Percentiles rank a stretch among this genome's conserved stretches.
These are phyloP conservation scores for Datisca glomerata DNA, from an alignment of 306 rosid genomes.

Conservation along the genomic window DNA sequence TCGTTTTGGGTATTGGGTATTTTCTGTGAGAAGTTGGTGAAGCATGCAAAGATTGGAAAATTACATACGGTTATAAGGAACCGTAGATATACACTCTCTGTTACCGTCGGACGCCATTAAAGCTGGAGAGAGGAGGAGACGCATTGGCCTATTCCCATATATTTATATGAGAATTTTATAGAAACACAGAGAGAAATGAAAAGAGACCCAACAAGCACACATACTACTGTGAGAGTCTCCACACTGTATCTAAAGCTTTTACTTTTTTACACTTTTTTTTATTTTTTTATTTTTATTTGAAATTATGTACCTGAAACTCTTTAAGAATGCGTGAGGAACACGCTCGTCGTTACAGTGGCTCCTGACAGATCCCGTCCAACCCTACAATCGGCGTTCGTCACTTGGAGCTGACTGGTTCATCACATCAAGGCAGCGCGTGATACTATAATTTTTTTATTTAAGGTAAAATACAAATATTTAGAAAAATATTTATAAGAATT, in stretches of 20 bases:
- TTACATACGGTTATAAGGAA: constrained; percentile 23
- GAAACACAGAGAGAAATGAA: not conserved
- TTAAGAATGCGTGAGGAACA: too few species aligned
- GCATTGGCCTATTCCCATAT: constrained; percentile 11
- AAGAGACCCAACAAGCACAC: not conserved
- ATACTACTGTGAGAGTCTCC: not conserved
- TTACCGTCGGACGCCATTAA: constrained; percentile 33
- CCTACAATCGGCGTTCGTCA: too few species aligned
- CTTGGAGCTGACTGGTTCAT: too few species aligned
- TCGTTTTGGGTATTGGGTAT: constrained; percentile 10
- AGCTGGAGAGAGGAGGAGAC: constrained; percentile 32
- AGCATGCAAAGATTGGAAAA: constrained; percentile 48
- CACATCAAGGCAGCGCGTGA: too few species aligned
- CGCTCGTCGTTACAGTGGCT: too few species aligned
- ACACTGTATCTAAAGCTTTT: not conserved
- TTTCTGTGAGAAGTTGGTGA: constrained; percentile 27
- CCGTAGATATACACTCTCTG: constrained; percentile 16
- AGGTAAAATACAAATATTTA: not conserved
- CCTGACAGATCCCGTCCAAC: too few species aligned
- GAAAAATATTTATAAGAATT: not conserved
- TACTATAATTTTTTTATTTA: not conserved
- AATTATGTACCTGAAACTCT: too few species aligned
- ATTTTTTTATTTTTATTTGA: too few species aligned
- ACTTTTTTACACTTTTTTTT: not conserved
- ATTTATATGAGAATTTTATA: not conserved